Percentiles rank a stretch among this genome's conserved stretches.
Evolutionary conservation across 2,329 filamentous ascomycete species (phyloP).

Genomic region (Tolypocladium ophioglossoides): DNA sequence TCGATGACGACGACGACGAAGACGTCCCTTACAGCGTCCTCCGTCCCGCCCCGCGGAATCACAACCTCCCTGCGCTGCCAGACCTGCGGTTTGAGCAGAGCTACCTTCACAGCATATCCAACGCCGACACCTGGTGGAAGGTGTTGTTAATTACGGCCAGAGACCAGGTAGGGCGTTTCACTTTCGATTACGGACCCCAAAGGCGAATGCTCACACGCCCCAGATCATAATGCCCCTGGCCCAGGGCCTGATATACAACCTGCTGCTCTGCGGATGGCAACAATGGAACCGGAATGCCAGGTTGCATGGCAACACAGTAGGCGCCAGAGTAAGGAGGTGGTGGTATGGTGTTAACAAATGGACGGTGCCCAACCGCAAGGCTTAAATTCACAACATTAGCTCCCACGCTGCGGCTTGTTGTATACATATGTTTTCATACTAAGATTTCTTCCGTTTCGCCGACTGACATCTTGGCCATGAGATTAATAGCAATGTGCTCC

Average conservation of each 20-base stretch:
- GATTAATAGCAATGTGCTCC: neutral
- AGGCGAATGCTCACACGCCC: conserved; percentile 2
- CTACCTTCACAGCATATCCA: conserved; percentile 81
- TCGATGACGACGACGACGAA: conserved; percentile 41
- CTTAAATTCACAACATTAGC: neutral
- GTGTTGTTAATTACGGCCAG: conserved; percentile 75
- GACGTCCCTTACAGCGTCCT: conserved; percentile 61
- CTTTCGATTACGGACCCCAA: too few relatives aligned
- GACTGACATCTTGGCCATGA: neutral
- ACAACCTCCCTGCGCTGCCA: conserved; percentile 55
- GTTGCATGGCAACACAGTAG: conserved; percentile 65
- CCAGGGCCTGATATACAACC: conserved; percentile 83
- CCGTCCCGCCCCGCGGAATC: conserved; percentile 35
- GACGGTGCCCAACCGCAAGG: conserved; percentile 52
- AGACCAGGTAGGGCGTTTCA: conserved; percentile 60
- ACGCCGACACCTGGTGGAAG: conserved; percentile 68
- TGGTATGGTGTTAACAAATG: conserved; percentile 95
- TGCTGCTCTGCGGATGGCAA: conserved; percentile 78
- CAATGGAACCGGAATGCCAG: conserved; percentile 75
- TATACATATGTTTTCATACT: neutral
- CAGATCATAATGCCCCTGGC: conserved; percentile 77
- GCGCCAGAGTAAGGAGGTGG: conserved; percentile 74
- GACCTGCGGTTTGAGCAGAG: conserved; percentile 97
- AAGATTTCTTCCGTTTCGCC: neutral
- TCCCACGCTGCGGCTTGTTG: neutral